Evolutionary conservation across 306 rosid genomes (phyloP), one percentile per base, ranked within the genome.

Genomic region (Lagenaria siceraria): DNA sequence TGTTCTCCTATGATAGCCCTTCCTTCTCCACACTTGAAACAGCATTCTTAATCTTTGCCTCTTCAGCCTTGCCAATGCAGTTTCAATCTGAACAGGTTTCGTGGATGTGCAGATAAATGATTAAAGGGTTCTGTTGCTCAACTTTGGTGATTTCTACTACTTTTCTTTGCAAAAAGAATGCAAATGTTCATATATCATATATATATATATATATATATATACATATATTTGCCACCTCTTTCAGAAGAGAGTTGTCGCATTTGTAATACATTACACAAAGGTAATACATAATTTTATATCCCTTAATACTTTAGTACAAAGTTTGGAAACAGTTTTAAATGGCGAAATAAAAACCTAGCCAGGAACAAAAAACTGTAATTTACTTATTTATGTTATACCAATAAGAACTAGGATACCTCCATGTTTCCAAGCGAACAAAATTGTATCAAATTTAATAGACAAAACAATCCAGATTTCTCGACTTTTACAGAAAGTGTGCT

Each of bases 1-100:
- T 68, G 65, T 78, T 87, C 56, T 69, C 82, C 80, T 88, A 14
- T 79, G 85, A 79, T 88, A 81, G 85, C 85, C 42, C 13, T 3
- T 12, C 1, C 5, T 2, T 22, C 55, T 42, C 27, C 8, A 4
- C 29, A 17, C 10, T 4, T 38, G 54, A 15, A 5, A 22, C 75
- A 22, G 59, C 59, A 48, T 48, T 25, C 25, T 71, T 27, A 3
- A 51, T 51, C 55, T 6, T 6, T 5, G 76, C 8, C 33, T 15
- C 58, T 24, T 71, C 40, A 15, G 42, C 8, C 33, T 69, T 7
- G 75, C 21, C 75, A 42, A 43, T 15, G 17, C 40, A 71, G 40
- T 46, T 14, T 49, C 59, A 25, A 22, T 3, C 59, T 6, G 75
- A 43, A 5, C 21, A 69, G 75, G 1, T 43, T 70, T 22, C 40